These are phyloP conservation scores for Cyclocybe aegerita DNA, from an alignment of 768 basidiomycete genomes.

Conservation along the genomic window DNA sequence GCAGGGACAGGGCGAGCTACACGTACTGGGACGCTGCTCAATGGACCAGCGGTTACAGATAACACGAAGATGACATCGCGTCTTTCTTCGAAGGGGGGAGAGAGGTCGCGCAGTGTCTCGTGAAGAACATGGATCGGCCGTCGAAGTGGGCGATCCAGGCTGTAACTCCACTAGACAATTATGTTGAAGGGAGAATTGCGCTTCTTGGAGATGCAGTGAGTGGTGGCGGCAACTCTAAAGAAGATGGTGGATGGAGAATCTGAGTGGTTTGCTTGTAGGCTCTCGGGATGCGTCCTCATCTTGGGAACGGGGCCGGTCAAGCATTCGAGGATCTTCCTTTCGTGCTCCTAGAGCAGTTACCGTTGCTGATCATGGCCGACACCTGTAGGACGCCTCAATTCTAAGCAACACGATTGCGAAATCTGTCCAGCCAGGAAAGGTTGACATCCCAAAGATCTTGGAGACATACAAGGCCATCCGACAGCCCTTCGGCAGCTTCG, in stretches of 20 bases:
- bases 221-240: too few relatives aligned
- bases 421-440: background rate
- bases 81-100: conserved; percentile 26
- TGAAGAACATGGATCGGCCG: conserved; percentile 11
- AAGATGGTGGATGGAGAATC: too few relatives aligned
- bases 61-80: conserved; percentile 25
- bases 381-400: conserved; percentile 17
- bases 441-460: conserved; percentile 9
- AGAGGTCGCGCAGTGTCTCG: conserved; percentile 23
- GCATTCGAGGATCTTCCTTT: conserved; percentile 25
- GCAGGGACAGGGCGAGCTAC: too few relatives aligned
- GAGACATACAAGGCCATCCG: conserved; percentile 10
- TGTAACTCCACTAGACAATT: conserved; percentile 17
- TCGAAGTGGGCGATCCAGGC: conserved; percentile 21
- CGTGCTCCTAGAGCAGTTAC: too few relatives aligned
- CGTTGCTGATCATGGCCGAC: too few relatives aligned
- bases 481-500: conserved; percentile 15
- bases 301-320: conserved; percentile 22
- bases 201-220: conserved; percentile 24
- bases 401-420: conserved; percentile 9
- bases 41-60: conserved; percentile 25
- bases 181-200: conserved; percentile 10
- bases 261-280: too few relatives aligned
- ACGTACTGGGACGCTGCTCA: conserved; percentile 22
- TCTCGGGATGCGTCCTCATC: conserved; percentile 22